phyloP scores from a whole-genome alignment of 108 stramenopile species.

The Nitzschia sp. region DNA sequence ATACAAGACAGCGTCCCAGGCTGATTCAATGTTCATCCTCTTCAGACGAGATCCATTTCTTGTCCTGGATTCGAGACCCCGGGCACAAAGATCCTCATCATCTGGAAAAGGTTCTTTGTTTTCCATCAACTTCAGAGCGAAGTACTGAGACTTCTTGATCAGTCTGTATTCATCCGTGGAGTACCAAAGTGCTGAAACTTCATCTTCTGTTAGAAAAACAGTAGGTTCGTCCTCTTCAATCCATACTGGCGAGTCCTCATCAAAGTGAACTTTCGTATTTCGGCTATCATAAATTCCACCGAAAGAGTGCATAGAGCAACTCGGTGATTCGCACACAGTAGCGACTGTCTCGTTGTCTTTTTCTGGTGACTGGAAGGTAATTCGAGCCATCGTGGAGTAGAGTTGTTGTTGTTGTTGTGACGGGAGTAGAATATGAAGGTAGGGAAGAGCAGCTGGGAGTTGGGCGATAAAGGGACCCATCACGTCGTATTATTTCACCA shows the following conservation, averaged over 20 bases:
- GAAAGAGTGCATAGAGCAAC: background rate
- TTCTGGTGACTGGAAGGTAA: background rate
- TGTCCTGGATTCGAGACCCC: slow-evolving; percentile 12
- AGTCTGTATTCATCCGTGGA: slow-evolving; percentile 7
- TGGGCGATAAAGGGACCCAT: too few species aligned
- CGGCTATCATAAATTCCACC: background rate
- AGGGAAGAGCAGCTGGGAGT: too few species aligned
- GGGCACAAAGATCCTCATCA: slow-evolving; percentile 8
- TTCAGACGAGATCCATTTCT: slow-evolving; percentile 3
- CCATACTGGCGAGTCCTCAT: background rate
- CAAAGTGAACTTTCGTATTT: background rate
- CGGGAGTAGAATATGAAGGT: too few species aligned
- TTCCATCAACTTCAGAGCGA: slow-evolving; percentile 11
- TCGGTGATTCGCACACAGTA: background rate
- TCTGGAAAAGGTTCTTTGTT: background rate
- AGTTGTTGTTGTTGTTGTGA: too few species aligned
- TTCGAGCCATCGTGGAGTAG: background rate
- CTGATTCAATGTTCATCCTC: slow-evolving; percentile 3
- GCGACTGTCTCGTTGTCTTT: background rate
- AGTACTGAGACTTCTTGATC: slow-evolving; percentile 4
- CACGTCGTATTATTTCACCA: too few species aligned
- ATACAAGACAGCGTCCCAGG: slow-evolving; percentile 11
- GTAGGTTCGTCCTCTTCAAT: background rate
- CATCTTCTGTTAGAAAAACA: slow-evolving; percentile 7
- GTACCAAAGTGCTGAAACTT: slow-evolving; percentile 13